Base-by-base conservation (phyloP, 2,329 filamentous ascomycete genomes). In the Epichloe festucae region DNA sequence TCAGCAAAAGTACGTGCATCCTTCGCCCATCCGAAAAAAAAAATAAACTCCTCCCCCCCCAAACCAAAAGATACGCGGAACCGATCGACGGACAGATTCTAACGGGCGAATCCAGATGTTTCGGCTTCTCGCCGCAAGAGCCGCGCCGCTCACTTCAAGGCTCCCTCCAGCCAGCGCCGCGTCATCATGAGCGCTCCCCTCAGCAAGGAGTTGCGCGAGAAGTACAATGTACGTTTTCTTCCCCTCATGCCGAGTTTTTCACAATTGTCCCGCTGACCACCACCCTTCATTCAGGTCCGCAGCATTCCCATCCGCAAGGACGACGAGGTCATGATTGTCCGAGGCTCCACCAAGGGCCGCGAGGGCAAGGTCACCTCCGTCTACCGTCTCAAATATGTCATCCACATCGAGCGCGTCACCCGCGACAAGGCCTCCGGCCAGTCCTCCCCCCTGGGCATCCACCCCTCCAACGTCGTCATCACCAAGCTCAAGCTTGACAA, bases 401-500 rank as follows among this genome's bases (percentile, higher is more conserved):
- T 98, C 71, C 91, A 97, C 84, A 74, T 98, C 73, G 91, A 96
- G 83, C 89, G 91, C 67, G 85, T 98, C 71, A 84, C 84, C 73
- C 89, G 90, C 71, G 93, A 98, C 75, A 98, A 98, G 86, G 86
- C 82, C 73, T 93, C 89, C 73, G 91, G 93, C 76, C 90, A 96
- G 80, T 87, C 83, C 71, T 97, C 53, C 91, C 91, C 91, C 59
- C 80, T 97, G 70, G 89, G 89, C 73, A 84, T 98, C 75, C 87
- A 91, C 76, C 85, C 93, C 67, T 94, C 87, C 76, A 97, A 97
- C 76, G 89, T 95, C 64, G 85, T 95, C 78, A 87, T 98, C 79
- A 95, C 85, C 78, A 96, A 96, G 84, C 82, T 97, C 73, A 95
- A 97, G 87, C 81, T 96, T 67, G 87, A 93, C 81, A 91, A 93